Evolutionary conservation across 208 protist genomes (phyloP).

Genomic region (Leishmania martiniquensis): DNA sequence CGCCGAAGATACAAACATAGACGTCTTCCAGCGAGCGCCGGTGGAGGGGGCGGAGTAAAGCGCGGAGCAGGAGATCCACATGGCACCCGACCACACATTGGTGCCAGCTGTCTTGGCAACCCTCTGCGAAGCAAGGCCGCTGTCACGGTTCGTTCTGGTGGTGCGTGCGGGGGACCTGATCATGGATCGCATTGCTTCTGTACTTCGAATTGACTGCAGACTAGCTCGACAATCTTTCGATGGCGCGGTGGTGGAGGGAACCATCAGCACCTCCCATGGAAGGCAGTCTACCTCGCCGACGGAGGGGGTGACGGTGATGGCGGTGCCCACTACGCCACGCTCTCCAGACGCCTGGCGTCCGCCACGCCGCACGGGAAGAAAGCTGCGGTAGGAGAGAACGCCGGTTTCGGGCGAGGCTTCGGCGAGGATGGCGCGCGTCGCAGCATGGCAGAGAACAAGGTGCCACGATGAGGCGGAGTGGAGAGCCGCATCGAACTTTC

Average conservation of each 20-base stretch:
- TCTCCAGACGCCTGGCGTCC: not conserved
- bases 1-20: conserved; percentile 21
- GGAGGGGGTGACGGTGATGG: not conserved
- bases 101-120: not conserved
- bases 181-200: not conserved
- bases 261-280: conserved; percentile 25
- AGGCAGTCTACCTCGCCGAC: not conserved
- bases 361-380: conserved; percentile 15
- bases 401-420: conserved; percentile 2
- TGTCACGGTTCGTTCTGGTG: not conserved
- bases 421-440: conserved; percentile 17
- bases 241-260: not conserved
- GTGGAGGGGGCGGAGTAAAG: conserved; percentile 20
- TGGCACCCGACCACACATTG: conserved; percentile 1
- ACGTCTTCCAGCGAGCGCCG: conserved; percentile 1
- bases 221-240: no score
- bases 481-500: no score
- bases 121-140: not conserved
- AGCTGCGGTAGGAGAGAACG: conserved; percentile 26
- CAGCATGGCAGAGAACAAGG: conserved; percentile 19
- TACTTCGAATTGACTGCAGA: not conserved
- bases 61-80: conserved; percentile 13
- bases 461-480: conserved; percentile 1
- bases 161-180: not conserved
- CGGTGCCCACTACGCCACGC: not conserved